Conservation (phyloP, 1,284 basidiomycete species). For the Pascua sp. region DNA sequence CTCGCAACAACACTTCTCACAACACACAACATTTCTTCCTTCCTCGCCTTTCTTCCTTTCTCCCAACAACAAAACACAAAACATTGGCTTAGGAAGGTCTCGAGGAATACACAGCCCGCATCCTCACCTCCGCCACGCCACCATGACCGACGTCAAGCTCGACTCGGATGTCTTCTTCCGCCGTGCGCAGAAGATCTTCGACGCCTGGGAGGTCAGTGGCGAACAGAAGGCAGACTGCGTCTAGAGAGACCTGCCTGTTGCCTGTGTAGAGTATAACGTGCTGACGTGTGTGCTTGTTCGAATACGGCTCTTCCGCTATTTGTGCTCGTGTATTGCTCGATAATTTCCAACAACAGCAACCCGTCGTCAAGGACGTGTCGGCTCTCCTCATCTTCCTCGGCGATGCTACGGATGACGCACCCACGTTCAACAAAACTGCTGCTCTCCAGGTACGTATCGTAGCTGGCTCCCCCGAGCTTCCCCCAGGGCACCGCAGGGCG, state of each 20-base stretch:
- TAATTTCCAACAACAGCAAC: background rate
- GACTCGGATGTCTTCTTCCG: conserved; percentile 60
- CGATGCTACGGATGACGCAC: conserved; percentile 76
- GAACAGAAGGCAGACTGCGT: background rate
- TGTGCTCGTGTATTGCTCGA: background rate
- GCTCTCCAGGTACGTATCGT: conserved; percentile 70
- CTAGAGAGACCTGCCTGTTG: background rate
- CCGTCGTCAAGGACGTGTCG: background rate
- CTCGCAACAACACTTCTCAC: too few species aligned
- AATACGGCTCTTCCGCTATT: too few species aligned
- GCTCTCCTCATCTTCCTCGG: conserved; percentile 75
- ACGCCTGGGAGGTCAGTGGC: conserved; percentile 67
- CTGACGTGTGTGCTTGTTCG: too few species aligned
- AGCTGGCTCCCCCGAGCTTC: too few species aligned
- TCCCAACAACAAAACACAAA: background rate
- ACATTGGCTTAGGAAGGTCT: background rate
- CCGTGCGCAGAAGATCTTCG: conserved; percentile 64
- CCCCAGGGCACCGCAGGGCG: background rate
- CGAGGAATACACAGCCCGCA: background rate
- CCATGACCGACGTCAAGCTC: conserved; percentile 54
- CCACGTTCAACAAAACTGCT: conserved; percentile 79
- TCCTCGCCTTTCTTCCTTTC: background rate
- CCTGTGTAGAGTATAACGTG: too few species aligned
- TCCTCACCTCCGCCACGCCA: background rate
- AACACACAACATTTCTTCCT: background rate